phyloP scores from a whole-genome alignment of 2,329 filamentous ascomycete genomes.

The Harringtonia aguacate region DNA sequence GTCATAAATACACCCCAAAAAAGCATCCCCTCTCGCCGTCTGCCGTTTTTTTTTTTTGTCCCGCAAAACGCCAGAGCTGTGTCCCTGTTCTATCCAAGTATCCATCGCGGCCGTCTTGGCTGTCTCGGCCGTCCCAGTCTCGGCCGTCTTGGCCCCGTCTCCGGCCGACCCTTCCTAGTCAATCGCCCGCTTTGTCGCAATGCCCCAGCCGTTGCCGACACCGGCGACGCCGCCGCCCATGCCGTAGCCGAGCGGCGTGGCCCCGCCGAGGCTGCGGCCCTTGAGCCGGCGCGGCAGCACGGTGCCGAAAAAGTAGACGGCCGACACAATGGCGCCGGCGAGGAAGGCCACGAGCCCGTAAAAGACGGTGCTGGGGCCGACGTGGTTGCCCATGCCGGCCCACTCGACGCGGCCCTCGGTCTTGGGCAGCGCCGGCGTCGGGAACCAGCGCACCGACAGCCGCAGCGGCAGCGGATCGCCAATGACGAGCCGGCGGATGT shows the following conservation, averaged over 20 bases:
- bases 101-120: too few species aligned
- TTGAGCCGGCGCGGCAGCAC: slow-evolving; percentile 44
- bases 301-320: slow-evolving; percentile 50
- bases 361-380: slow-evolving; percentile 53
- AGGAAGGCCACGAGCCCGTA: slow-evolving; percentile 50
- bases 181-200: slow-evolving; percentile 39
- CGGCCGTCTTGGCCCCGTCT: too few species aligned
- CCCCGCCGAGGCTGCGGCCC: slow-evolving; percentile 40
- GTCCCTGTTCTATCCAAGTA: too few species aligned
- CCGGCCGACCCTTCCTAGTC: too few species aligned
- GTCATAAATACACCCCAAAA: not conserved
- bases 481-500: slow-evolving; percentile 61
- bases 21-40: not conserved
- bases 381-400: slow-evolving; percentile 53
- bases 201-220: slow-evolving; percentile 48
- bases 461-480: slow-evolving; percentile 72
- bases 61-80: too few species aligned
- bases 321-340: slow-evolving; percentile 41
- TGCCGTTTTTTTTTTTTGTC: too few species aligned
- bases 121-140: not conserved
- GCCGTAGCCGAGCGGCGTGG: slow-evolving; percentile 46
- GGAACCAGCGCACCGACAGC: slow-evolving; percentile 82
- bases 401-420: slow-evolving; percentile 56
- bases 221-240: slow-evolving; percentile 35
- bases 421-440: slow-evolving; percentile 58